Conservation (phyloP, 768 basidiomycete species). For the Russula vinacea region DNA sequence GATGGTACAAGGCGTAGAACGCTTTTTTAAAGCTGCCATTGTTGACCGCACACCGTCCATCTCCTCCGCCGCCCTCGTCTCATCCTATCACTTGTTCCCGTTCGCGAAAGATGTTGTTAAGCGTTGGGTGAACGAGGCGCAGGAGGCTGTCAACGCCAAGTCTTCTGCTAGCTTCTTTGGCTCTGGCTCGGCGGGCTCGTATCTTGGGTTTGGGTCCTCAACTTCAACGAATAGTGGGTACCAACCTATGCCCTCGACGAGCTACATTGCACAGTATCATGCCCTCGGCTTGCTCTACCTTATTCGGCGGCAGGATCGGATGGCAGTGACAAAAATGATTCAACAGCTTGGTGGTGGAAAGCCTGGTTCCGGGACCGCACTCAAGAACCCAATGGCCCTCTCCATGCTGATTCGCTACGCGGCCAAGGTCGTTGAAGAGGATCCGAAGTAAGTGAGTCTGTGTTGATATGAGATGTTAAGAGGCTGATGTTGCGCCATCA, state of each 20-base stretch:
- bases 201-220: conserved; percentile 67
- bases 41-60: conserved; percentile 96
- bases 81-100: conserved; percentile 95
- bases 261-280: conserved; percentile 95
- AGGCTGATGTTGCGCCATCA: conserved; percentile 36
- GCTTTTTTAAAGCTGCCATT: conserved; percentile 99
- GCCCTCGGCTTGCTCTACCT: conserved; percentile 90
- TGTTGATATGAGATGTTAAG: not conserved
- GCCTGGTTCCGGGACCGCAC: conserved; percentile 72
- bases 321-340: conserved; percentile 99
- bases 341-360: conserved; percentile 93
- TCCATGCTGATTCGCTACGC: conserved; percentile 99
- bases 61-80: conserved; percentile 93
- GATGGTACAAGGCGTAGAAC: conserved; percentile 98
- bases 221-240: conserved; percentile 52
- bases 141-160: conserved; percentile 93
- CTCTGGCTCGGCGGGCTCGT: conserved; percentile 47
- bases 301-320: conserved; percentile 95
- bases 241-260: conserved; percentile 82
- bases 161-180: conserved; percentile 66
- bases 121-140: conserved; percentile 98
- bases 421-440: conserved; percentile 98
- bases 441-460: conserved; percentile 92
- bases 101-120: conserved; percentile 93
- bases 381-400: conserved; percentile 95